Conservation (phyloP, 2,329 filamentous ascomycete genomes). For the Cryphonectria nitschkei region DNA sequence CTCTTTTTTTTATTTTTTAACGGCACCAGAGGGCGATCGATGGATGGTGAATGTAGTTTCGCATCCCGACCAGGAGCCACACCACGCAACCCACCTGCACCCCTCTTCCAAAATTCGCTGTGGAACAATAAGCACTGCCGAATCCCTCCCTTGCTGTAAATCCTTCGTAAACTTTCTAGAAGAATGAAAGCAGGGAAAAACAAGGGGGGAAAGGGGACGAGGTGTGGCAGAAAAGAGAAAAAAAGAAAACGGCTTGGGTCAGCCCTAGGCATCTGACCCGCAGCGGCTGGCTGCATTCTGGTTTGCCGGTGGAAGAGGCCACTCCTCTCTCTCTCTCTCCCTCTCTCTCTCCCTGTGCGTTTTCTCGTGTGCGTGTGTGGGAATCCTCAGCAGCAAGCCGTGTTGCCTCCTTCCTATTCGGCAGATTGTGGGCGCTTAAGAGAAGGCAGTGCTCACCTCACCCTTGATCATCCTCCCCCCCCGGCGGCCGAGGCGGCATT, state of each 20-base stretch:
- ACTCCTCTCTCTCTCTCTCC: too few relatives aligned
- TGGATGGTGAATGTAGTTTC: not conserved
- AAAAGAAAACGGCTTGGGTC: not conserved
- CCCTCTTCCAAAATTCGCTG: not conserved
- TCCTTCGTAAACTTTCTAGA: constrained; percentile 18
- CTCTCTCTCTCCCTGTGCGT: not conserved
- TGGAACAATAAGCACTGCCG: not conserved
- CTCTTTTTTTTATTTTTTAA: not conserved
- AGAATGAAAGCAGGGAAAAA: not conserved
- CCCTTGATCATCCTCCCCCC: not conserved
- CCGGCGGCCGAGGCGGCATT: not conserved
- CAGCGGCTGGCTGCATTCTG: constrained; percentile 14
- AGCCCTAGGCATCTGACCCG: constrained; percentile 25
- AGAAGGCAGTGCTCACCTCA: not conserved
- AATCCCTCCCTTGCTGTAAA: constrained; percentile 8
- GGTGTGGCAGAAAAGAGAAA: not conserved
- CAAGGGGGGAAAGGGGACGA: not conserved
- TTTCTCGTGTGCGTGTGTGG: too few relatives aligned
- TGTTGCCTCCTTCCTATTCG: not conserved
- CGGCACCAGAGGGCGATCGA: not conserved
- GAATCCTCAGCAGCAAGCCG: not conserved
- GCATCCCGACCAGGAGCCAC: not conserved
- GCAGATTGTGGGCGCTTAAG: not conserved
- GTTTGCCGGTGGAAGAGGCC: not conserved
- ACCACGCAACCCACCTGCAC: not conserved